Evolutionary conservation across 2,329 filamentous ascomycete species (phyloP).

Genomic region (Coniella vitis): DNA sequence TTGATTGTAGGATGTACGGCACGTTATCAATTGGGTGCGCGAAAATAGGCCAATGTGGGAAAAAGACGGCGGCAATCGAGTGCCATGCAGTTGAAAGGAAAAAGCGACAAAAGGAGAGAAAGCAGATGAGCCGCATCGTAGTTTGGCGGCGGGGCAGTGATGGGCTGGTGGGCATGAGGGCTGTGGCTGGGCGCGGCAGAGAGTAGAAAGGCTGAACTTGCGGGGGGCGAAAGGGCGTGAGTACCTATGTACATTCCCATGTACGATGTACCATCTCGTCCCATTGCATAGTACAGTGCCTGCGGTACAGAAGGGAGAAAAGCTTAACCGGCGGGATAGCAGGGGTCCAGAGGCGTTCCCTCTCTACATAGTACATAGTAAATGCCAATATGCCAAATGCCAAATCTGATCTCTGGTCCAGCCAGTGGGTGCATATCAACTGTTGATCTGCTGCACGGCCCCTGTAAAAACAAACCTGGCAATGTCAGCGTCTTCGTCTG

Average conservation of each 20-base stretch:
- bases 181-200: neutral
- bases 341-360: slow-evolving; percentile 1
- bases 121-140: neutral
- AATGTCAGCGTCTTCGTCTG: neutral
- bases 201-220: neutral
- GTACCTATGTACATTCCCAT: neutral
- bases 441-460: neutral
- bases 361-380: neutral
- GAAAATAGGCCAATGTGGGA: slow-evolving; percentile 2
- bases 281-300: no score
- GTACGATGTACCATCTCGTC: neutral
- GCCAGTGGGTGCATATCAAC: neutral
- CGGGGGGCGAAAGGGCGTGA: no score
- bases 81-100: neutral
- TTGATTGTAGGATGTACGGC: neutral
- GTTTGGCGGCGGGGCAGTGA: neutral
- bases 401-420: slow-evolving; percentile 7
- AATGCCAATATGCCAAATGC: neutral
- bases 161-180: neutral
- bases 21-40: neutral
- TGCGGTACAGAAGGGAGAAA: slow-evolving; percentile 1
- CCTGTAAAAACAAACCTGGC: neutral
- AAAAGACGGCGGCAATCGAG: neutral
- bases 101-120: neutral
- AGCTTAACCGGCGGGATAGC: slow-evolving; percentile 7